These are phyloP conservation scores for Chlorophyllum brunneum DNA, from an alignment of 768 basidiomycete species.

Conservation along the genomic window DNA sequence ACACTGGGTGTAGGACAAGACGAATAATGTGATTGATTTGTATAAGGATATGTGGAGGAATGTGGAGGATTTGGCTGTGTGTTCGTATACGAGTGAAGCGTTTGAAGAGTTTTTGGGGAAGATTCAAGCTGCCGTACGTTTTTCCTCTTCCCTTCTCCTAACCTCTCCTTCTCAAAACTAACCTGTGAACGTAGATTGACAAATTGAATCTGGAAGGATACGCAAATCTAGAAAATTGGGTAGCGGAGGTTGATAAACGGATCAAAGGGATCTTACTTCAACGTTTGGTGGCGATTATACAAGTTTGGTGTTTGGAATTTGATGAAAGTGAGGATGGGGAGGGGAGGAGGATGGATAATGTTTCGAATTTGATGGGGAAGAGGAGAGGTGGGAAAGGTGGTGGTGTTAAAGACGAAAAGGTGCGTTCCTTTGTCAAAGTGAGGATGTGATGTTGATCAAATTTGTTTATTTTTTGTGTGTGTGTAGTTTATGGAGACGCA, in stretches of 20 bases:
- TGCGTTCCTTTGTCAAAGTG: slow-evolving; percentile 21
- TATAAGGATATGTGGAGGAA: slow-evolving; percentile 82
- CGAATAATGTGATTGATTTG: slow-evolving; percentile 88
- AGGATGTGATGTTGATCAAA: neutral
- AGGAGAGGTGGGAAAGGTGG: slow-evolving; percentile 69
- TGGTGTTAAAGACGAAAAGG: slow-evolving; percentile 79
- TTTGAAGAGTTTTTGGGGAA: slow-evolving; percentile 75
- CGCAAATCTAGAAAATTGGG: slow-evolving; percentile 91
- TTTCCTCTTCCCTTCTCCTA: neutral
- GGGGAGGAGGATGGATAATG: slow-evolving; percentile 51
- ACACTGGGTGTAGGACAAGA: slow-evolving; percentile 67
- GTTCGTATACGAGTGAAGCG: slow-evolving; percentile 78
- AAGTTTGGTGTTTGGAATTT: slow-evolving; percentile 88
- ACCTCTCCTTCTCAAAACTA: neutral
- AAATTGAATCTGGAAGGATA: slow-evolving; percentile 95
- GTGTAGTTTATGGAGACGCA: slow-evolving; percentile 64
- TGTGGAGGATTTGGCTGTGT: slow-evolving; percentile 85
- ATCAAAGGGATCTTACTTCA: slow-evolving; percentile 80
- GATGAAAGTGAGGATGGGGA: slow-evolving; percentile 71
- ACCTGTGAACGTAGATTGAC: slow-evolving; percentile 62
- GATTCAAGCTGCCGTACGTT: slow-evolving; percentile 79
- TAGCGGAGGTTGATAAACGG: slow-evolving; percentile 73
- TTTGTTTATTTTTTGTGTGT: neutral
- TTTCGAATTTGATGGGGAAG: slow-evolving; percentile 57
- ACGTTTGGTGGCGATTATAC: slow-evolving; percentile 72